phyloP scores from a whole-genome alignment of 148 eudicot genomes.

The Linanthus parryae region DNA sequence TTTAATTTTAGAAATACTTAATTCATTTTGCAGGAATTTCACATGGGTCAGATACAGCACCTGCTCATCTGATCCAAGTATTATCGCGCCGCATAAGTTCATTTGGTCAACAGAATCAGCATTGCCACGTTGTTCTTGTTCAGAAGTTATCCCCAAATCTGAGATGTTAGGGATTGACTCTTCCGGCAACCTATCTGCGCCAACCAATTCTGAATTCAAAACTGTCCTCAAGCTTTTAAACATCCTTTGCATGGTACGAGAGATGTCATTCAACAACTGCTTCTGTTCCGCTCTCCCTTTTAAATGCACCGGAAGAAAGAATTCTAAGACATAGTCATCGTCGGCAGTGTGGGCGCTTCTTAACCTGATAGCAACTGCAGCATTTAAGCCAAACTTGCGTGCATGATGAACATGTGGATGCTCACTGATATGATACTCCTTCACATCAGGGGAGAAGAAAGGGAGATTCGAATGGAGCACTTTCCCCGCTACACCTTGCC shows the following conservation, averaged over 20 bases:
- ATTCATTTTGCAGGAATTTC: too few relatives aligned
- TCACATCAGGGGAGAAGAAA: conserved; percentile 64
- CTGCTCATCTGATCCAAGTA: conserved; percentile 32
- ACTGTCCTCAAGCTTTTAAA: conserved; percentile 72
- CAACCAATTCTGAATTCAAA: conserved; percentile 51
- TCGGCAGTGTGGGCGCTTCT: conserved; percentile 71
- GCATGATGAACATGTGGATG: conserved; percentile 94
- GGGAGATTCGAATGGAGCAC: conserved; percentile 76
- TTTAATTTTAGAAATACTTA: background rate
- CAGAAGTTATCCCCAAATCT: conserved; percentile 17
- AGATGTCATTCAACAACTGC: conserved; percentile 69
- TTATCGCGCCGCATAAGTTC: conserved; percentile 12
- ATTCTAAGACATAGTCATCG: conserved; percentile 82
- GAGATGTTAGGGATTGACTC: conserved; percentile 21
- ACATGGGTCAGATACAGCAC: too few relatives aligned
- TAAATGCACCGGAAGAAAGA: conserved; percentile 66
- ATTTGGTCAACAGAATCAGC: conserved; percentile 17
- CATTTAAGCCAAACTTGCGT: conserved; percentile 61
- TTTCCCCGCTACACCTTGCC: conserved; percentile 83
- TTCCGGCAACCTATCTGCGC: conserved; percentile 18
- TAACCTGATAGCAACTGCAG: conserved; percentile 79
- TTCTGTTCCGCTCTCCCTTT: conserved; percentile 75
- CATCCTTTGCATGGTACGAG: conserved; percentile 75
- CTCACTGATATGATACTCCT: conserved; percentile 55
- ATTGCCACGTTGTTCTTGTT: conserved; percentile 17